Evolutionary conservation across 345 rosid species (phyloP), one percentile per base, ranked within the genome.

Genomic region (Eucalyptus shirleyi): DNA sequence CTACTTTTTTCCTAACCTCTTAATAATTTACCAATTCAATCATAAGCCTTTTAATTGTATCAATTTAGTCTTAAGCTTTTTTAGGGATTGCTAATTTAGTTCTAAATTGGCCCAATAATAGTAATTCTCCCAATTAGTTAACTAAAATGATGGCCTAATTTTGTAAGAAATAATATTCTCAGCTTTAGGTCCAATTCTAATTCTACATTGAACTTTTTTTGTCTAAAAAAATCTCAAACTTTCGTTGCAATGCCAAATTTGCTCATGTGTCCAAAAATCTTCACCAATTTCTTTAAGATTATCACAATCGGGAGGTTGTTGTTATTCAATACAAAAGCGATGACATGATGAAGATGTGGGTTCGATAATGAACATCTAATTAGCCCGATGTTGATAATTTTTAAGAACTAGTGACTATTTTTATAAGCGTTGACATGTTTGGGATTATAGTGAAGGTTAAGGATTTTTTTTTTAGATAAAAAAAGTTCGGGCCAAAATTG

Each of bases 281-380:
- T 13, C 8, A 6, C 17, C 6, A 30, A 30, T 62, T 62, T 62
- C 34, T 13, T 30, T 14, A 13, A 12, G 69, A 62, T 62, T 62
- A 28, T 62, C 4, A 13, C 16, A 2, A 30, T 30, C 4, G 17
- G 34, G 69, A 30, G 69, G 16, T 5, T 60, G 17, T 28, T 62
- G 17, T 62, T 62, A 12, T 6, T 62, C 69, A 34, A 62, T 13
- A 62, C 69, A 28, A 62, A 62, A 62, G 69, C 7, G 5, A 60
- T 2, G 0, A 4, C n/a, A 30, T 62, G 34, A 62, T 62, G 34
- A 62, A 30, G 34, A 62, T 4, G 8, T 0, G 1, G 9, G 13
- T 24, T 24, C 14, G 0, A 56, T 56, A 56, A 56, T 56, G 13
- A 56, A 56, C 30, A 10, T 56, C 28, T 56, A 56, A 56, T 26